phyloP scores from a whole-genome alignment of 2,329 filamentous ascomycete species.

The Penicillium fuscoglaucum region DNA sequence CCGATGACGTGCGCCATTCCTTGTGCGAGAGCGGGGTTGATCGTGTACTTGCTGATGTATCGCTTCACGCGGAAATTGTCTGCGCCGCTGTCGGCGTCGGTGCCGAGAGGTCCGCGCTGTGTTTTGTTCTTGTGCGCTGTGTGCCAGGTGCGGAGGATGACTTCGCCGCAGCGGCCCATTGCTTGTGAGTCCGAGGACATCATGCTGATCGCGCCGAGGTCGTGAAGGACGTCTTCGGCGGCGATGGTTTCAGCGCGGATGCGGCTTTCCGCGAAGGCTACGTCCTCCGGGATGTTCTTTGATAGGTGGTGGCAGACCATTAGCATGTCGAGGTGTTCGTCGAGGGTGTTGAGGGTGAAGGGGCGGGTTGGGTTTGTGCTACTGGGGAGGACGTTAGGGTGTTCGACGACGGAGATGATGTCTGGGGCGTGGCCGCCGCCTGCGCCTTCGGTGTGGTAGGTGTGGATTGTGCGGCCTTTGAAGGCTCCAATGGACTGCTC shows the following conservation, averaged over 20 bases:
- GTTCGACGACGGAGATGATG: slow-evolving; percentile 91
- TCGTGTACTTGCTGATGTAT: slow-evolving; percentile 93
- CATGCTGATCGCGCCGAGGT: slow-evolving; percentile 94
- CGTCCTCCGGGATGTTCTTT: slow-evolving; percentile 90
- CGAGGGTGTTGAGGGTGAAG: slow-evolving; percentile 86
- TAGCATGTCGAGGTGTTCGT: slow-evolving; percentile 96
- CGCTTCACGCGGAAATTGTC: slow-evolving; percentile 92
- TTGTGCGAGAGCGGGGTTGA: slow-evolving; percentile 89
- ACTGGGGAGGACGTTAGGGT: slow-evolving; percentile 81
- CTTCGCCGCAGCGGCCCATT: slow-evolving; percentile 95
- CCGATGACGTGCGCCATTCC: slow-evolving; percentile 87
- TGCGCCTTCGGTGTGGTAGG: slow-evolving; percentile 94
- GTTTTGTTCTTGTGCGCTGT: slow-evolving; percentile 96
- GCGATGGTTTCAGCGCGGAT: slow-evolving; percentile 96
- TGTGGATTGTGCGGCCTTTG: slow-evolving; percentile 85
- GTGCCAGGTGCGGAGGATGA: slow-evolving; percentile 91
- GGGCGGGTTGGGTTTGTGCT: slow-evolving; percentile 92
- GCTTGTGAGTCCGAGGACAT: slow-evolving; percentile 95
- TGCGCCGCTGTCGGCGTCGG: slow-evolving; percentile 75
- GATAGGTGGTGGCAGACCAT: slow-evolving; percentile 97
- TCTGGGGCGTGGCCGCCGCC: slow-evolving; percentile 94
- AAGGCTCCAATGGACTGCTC: slow-evolving; percentile 86
- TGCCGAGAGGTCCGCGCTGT: slow-evolving; percentile 72
- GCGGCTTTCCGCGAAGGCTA: slow-evolving; percentile 90
- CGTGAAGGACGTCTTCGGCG: slow-evolving; percentile 92